These are phyloP conservation scores for Alternaria gaisen DNA, from an alignment of 2,329 filamentous ascomycete genomes.

Conservation along the genomic window DNA sequence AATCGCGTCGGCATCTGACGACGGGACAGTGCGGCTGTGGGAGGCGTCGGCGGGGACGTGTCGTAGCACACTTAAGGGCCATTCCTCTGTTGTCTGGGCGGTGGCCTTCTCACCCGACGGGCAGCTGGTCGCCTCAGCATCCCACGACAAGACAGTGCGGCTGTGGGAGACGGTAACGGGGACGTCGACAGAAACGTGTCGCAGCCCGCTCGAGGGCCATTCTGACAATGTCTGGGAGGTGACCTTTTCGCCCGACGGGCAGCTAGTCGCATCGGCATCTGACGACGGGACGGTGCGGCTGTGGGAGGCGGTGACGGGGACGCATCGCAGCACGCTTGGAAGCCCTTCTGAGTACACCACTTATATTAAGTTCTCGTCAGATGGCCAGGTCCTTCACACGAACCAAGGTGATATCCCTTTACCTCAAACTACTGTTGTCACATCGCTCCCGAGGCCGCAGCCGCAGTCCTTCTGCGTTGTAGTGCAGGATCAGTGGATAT, in stretches of 20 bases:
- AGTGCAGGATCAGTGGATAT: slow-evolving; percentile 20
- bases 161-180: too few species aligned
- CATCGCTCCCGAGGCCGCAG: not conserved
- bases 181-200: too few species aligned
- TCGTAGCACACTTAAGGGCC: not conserved
- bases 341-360: not conserved
- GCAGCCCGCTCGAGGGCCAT: too few species aligned
- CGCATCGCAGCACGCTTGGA: not conserved
- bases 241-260: too few species aligned
- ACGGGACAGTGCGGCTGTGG: slow-evolving; percentile 1
- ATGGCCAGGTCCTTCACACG: slow-evolving; percentile 14
- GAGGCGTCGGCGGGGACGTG: slow-evolving; percentile 1
- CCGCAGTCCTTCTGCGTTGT: not conserved
- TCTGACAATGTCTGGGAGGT: too few species aligned
- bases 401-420: slow-evolving; percentile 13
- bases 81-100: too few species aligned
- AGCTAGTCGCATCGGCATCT: too few species aligned
- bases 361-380: slow-evolving; percentile 12
- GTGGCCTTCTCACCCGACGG: too few species aligned
- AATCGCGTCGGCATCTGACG: too few species aligned
- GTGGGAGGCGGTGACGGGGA: slow-evolving; percentile 4
- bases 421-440: not conserved
- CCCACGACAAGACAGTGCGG: too few species aligned
- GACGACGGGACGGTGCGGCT: not conserved
- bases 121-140: too few species aligned